These are phyloP conservation scores for Knufia fluminis DNA, from an alignment of 2,329 filamentous ascomycete species.

Conservation along the genomic window DNA sequence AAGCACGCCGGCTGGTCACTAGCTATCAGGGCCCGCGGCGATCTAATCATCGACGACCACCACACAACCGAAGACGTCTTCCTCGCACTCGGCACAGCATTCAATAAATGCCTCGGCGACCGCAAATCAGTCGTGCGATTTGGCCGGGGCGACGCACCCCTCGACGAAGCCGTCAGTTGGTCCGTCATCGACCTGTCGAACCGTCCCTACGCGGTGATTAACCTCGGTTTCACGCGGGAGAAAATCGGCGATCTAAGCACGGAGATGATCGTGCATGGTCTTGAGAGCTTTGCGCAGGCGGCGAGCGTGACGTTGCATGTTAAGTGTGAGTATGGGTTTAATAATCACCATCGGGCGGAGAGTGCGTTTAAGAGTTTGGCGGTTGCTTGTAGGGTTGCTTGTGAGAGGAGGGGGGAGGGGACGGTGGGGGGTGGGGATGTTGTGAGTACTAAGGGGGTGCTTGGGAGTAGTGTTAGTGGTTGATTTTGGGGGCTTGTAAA, in stretches of 20 bases:
- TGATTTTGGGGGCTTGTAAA: conserved; percentile 7
- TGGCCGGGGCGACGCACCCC: conserved; percentile 81
- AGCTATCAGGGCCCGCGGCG: conserved; percentile 70
- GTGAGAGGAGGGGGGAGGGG: conserved; percentile 60
- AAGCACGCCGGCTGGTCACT: conserved; percentile 96
- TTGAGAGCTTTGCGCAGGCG: conserved; percentile 87
- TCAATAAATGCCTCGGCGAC: conserved; percentile 67
- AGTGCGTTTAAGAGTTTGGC: conserved; percentile 95
- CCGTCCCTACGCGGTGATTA: conserved; percentile 73
- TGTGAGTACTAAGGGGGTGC: conserved; percentile 88
- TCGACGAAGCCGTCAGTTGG: conserved; percentile 89
- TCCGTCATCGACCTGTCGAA: conserved; percentile 94
- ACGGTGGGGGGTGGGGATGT: conserved; percentile 81
- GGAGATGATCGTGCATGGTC: conserved; percentile 95
- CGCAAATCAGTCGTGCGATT: conserved; percentile 80
- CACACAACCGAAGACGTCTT: conserved; percentile 95
- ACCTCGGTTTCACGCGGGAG: conserved; percentile 78
- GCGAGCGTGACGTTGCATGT: conserved; percentile 91
- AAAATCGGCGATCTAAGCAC: conserved; percentile 87
- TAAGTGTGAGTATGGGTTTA: conserved; percentile 78
- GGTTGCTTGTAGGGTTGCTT: conserved; percentile 72
- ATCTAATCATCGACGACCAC: conserved; percentile 96
- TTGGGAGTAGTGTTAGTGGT: conserved; percentile 34
- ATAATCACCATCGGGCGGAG: conserved; percentile 94
- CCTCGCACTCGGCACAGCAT: conserved; percentile 78